Conservation (phyloP, 805 yeast genomes). For the Tetrapisispora phaffii region DNA sequence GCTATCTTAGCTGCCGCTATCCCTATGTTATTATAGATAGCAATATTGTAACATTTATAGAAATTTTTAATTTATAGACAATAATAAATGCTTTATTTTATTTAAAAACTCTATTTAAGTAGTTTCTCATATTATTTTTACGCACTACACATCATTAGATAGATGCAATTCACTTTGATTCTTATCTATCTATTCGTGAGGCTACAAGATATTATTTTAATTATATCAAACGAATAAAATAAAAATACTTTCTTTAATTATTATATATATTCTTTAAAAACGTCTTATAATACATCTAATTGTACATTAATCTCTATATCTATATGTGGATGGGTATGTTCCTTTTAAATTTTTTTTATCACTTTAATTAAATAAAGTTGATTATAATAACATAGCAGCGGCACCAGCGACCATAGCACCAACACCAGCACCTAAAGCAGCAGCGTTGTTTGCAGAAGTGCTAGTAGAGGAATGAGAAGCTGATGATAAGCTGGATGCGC, state of each 20-base stretch:
- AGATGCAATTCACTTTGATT: too few species aligned
- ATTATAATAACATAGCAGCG: slow-evolving; percentile 4
- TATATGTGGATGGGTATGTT: not conserved
- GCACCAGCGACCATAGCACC: slow-evolving; percentile 5
- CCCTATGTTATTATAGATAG: slow-evolving; percentile 5
- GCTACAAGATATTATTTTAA: too few species aligned
- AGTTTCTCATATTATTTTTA: too few species aligned
- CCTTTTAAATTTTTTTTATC: not conserved
- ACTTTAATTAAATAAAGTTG: not conserved
- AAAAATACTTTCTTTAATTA: too few species aligned
- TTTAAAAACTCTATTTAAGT: too few species aligned
- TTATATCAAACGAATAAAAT: too few species aligned
- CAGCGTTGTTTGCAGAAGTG: slow-evolving; percentile 1
- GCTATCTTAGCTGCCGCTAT: slow-evolving; percentile 5
- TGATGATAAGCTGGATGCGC: slow-evolving; percentile 1
- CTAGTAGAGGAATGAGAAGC: not conserved
- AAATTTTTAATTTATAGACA: not conserved
- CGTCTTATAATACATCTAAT: not conserved
- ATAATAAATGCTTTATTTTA: not conserved
- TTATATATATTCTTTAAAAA: too few species aligned
- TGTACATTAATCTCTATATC: not conserved
- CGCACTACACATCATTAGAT: too few species aligned
- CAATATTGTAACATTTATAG: not conserved
- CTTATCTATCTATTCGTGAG: too few species aligned
- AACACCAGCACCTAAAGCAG: slow-evolving; percentile 3